Conservation (phyloP, 805 yeast genomes). For the Starmerella geochares region DNA sequence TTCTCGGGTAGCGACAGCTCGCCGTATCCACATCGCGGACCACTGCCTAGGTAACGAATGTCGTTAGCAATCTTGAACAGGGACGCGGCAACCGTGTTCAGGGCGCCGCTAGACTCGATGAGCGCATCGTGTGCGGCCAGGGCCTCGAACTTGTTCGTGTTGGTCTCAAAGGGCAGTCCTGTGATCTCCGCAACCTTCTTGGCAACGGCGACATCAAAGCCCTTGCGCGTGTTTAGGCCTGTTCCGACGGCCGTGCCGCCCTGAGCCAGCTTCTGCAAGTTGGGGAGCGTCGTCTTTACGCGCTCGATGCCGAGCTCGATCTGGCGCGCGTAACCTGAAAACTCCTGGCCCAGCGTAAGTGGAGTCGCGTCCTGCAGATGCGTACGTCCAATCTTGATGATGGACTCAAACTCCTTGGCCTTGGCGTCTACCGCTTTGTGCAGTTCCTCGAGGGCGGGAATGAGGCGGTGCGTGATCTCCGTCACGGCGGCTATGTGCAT, state of each 20-base stretch:
- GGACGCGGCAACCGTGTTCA: constrained; percentile 88
- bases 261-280: constrained; percentile 79
- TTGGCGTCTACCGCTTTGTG: constrained; percentile 70
- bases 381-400: constrained; percentile 97
- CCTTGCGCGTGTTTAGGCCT: constrained; percentile 87
- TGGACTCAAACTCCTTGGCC: constrained; percentile 71
- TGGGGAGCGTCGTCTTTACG: constrained; percentile 65
- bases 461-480: constrained; percentile 61
- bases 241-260: constrained; percentile 99
- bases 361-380: constrained; percentile 99
- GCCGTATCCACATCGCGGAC: constrained; percentile 99
- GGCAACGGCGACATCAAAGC: constrained; percentile 82
- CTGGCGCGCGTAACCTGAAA: constrained; percentile 93
- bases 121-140: constrained; percentile 98
- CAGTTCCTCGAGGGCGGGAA: constrained; percentile 71
- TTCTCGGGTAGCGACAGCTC: constrained; percentile 92
- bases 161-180: constrained; percentile 81
- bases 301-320: constrained; percentile 81
- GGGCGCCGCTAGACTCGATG: constrained; percentile 94
- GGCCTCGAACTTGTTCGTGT: constrained; percentile 98
- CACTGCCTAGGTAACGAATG: constrained; percentile 95
- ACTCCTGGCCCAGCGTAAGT: constrained; percentile 94
- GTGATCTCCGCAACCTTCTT: constrained; percentile 74
- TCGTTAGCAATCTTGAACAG: constrained; percentile 95
- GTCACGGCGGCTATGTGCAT: constrained; percentile 98